phyloP scores from a whole-genome alignment of 2,329 filamentous ascomycete species.

The Stachybotrys chartarum region DNA sequence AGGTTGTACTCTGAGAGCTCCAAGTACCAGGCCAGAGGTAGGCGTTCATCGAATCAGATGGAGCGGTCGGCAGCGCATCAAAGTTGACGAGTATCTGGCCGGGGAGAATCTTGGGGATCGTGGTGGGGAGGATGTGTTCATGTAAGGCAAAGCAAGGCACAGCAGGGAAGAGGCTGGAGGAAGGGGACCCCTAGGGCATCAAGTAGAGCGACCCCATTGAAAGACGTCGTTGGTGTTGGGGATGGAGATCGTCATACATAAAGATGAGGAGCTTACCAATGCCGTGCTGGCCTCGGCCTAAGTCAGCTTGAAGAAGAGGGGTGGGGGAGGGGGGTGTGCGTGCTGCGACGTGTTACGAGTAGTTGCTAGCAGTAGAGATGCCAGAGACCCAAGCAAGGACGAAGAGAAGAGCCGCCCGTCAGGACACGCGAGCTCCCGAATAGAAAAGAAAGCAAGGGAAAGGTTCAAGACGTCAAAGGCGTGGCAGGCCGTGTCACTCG shows the following conservation, averaged over 20 bases:
- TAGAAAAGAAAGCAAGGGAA: neutral
- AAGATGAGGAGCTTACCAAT: slow-evolving; percentile 13
- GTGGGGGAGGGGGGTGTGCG: no score
- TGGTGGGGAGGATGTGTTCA: neutral
- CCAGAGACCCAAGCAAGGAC: no score
- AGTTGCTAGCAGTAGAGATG: no score
- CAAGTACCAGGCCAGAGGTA: slow-evolving; percentile 1
- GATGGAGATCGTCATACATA: slow-evolving; percentile 17
- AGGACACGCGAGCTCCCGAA: slow-evolving; percentile 8
- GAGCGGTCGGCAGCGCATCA: neutral
- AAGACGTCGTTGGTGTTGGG: neutral
- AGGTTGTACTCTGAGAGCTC: neutral
- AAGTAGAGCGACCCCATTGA: neutral
- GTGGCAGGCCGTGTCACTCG: neutral
- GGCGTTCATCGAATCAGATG: slow-evolving; percentile 4
- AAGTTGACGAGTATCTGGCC: neutral
- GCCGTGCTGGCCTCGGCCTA: slow-evolving; percentile 7
- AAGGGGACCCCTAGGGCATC: neutral
- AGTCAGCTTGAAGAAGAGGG: neutral
- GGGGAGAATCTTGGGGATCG: neutral
- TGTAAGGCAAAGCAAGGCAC: neutral
- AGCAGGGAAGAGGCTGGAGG: neutral
- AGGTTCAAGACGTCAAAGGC: neutral
- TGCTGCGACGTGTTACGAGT: neutral
- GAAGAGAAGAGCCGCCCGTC: neutral